Conservation (phyloP, 495 filamentous ascomycete species). For the Hypoxylon crocopeplum region DNA sequence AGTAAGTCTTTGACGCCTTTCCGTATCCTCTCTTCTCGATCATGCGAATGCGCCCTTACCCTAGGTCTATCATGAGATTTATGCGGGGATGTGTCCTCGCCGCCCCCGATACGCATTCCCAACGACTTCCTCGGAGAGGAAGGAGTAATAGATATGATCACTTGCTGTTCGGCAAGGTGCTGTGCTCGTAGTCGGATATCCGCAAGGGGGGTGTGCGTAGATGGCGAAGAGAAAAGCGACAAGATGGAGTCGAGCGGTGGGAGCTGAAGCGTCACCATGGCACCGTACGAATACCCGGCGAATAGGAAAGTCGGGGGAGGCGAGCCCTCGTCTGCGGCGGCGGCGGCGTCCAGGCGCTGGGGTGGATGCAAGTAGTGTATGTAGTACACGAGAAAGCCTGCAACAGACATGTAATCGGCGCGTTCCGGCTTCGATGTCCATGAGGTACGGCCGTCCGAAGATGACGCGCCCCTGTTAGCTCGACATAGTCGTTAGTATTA, state of each 20-base stretch:
- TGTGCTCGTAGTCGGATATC: constrained; percentile 73
- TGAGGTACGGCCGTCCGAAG: constrained; percentile 75
- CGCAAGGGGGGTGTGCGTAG: constrained; percentile 59
- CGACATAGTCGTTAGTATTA: constrained; percentile 13
- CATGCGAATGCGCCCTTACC: constrained; percentile 34
- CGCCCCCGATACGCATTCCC: constrained; percentile 49
- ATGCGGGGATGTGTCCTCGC: constrained; percentile 41
- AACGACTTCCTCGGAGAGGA: constrained; percentile 39
- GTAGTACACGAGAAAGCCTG: constrained; percentile 78
- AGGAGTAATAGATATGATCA: constrained; percentile 38
- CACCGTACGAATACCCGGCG: constrained; percentile 92
- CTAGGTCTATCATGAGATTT: constrained; percentile 32
- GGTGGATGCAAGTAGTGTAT: constrained; percentile 56
- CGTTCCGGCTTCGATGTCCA: constrained; percentile 85
- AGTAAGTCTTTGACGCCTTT: constrained; percentile 50
- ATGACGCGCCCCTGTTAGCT: constrained; percentile 74
- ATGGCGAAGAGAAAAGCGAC: constrained; percentile 60
- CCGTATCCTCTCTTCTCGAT: constrained; percentile 46
- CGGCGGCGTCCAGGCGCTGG: background rate
- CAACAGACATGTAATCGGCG: constrained; percentile 80
- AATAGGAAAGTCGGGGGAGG: constrained; percentile 57
- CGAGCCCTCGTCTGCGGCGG: background rate
- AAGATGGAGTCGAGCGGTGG: constrained; percentile 67
- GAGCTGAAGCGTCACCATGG: constrained; percentile 76
- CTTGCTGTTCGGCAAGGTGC: constrained; percentile 63